Evolutionary conservation across 225 moss, liverwort and hornwort genomes (phyloP), one percentile per base, ranked within the genome.

Genomic region (Takakia lepidozioides): DNA sequence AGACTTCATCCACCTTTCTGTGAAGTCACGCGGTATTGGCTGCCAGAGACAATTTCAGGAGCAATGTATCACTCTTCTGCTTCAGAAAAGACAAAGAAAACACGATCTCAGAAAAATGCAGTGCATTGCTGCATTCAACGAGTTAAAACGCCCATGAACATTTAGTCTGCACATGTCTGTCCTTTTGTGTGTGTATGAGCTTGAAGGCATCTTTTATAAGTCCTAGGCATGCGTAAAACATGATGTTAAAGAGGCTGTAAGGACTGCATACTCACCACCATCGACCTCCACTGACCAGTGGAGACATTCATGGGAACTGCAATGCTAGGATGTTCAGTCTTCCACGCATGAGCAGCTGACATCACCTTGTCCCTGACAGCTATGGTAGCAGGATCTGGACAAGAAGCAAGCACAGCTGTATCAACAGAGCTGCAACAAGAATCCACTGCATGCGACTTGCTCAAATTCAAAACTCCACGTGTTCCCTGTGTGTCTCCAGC

Each of bases 251-350:
- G 25, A 24, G 15, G 15, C 26, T 27, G 11, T 13, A 27, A 19
- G 25, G 26, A 15, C 47, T 28, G 6, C n/a, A n/a, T n/a, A 48
- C 47, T 48, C 14, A 48, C 47, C 47, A 48, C 26, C 14, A 15
- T 48, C 28, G 47, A 27, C 27, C 47, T 48, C 47, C 47, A 48
- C 26, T 48, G 26, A 48, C 47, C 47, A 25, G 47, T n/a, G 14
- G 47, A 48, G n/a, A n/a, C n/a, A n/a, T n/a, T n/a, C 47, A 48
- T 48, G 47, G 15, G 28, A 2, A 48, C 16, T 8, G 15, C 18
- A n/a, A 48, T 26, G 11, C 47, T 48, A 26, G 16, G 6, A 48
- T 48, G 24, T 27, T 8, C 18, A 11, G 32, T 34, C 19, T 18
- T 32, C 13, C 29, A 32, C 10, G 5, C 29, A 6, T 10, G 29